Conservation (phyloP, 305 asterid genomes). For the Fraxinus baroniana region DNA sequence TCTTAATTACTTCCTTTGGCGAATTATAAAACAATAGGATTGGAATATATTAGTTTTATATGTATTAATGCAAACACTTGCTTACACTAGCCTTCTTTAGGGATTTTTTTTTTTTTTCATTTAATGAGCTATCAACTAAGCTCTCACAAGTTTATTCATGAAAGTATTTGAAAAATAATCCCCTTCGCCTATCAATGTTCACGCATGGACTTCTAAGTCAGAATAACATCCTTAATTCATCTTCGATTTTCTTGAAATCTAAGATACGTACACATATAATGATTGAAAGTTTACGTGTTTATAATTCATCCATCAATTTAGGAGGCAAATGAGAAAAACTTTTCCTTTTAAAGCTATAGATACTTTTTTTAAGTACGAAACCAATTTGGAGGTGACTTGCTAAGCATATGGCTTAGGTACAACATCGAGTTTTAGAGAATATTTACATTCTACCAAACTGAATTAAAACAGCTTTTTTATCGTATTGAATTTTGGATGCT, state of each 20-base stretch:
- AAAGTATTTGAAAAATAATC: neutral
- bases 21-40: neutral
- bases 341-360: neutral
- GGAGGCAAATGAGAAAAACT: neutral
- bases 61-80: neutral
- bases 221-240: neutral
- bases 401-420: neutral
- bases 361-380: neutral
- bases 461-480: neutral
- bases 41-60: neutral
- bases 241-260: neutral
- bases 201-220: neutral
- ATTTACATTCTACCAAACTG: neutral
- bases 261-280: neutral
- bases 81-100: neutral
- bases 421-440: neutral
- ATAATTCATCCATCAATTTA: neutral
- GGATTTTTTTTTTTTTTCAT: neutral
- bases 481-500: neutral
- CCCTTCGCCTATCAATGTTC: neutral
- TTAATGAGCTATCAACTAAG: neutral
- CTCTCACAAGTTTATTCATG: neutral
- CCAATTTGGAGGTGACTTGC: neutral
- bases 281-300: neutral
- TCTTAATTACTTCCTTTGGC: slow-evolving; percentile 6